Base-by-base conservation (phyloP, 1,284 basidiomycete genomes). In the Cystobasidium slooffiae region DNA sequence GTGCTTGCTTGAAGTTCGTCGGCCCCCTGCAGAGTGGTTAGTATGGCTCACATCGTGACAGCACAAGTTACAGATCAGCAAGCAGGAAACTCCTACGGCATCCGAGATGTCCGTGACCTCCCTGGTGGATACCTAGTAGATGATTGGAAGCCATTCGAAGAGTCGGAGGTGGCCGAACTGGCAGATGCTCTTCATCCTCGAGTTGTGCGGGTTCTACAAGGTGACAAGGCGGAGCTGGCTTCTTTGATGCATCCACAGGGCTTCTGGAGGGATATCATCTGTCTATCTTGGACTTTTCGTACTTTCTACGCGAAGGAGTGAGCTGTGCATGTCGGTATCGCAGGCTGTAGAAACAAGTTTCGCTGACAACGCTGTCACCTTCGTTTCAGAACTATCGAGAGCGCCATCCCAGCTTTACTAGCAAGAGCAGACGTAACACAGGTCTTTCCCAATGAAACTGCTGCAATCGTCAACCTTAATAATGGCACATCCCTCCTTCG, bases 241-340 rank as follows among this genome's bases (percentile, higher is more conserved):
- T 22, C 22, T 12, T 16, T 63, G 39, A 22, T 37, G 10, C n/a
- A 39, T 24, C 4, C 41, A n/a, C 18, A 70, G 3, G 68, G 68
- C 46, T 70, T 70, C 46, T 70, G 55, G 55, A 37, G 68, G 3
- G 68, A 70, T 22, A 18, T 62, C 1, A 37, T 70, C 16, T 39
- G 39, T 47, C 37, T 70, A 16, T 59, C 56, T 8, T 70, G 53
- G 52, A 51, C 46, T 10, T 70, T 51, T 37, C 68, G 68, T 7
- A 51, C 47, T 24, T 58, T 59, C 24, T 47, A 51, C 51, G 20
- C n/a, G 18, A 70, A 51, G n/a, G 46, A 43, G 47, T 51, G 58
- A 24, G n/a, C n/a, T n/a, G 58, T 55, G 8, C n/a, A 12, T 5
- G 14, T 47, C 6, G 20, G 20, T 4, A 10, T 8, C 31, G 7